Evolutionary conservation across 129 eudicot species (phyloP).

Genomic region (Cynara cardunculus): DNA sequence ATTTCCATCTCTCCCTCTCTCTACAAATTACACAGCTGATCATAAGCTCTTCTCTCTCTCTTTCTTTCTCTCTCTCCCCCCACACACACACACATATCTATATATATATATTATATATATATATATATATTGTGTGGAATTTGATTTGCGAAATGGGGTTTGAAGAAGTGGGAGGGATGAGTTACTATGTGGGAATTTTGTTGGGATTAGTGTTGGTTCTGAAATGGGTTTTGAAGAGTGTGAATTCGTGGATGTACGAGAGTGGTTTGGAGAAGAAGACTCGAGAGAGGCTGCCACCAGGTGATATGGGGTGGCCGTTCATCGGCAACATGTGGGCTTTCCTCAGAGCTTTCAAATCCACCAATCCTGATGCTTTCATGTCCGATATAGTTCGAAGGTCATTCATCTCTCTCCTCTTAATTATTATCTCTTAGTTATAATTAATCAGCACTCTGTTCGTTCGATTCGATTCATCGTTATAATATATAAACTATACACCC

Average conservation of each 20-base stretch:
- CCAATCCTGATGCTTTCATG: conserved; percentile 64
- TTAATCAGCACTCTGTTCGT: background rate
- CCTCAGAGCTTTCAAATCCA: conserved; percentile 80
- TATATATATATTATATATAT: background rate
- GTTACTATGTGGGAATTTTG: conserved; percentile 21
- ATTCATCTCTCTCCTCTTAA: background rate
- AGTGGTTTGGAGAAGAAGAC: conserved; percentile 39
- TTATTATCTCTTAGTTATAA: background rate
- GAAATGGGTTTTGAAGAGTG: conserved; percentile 38
- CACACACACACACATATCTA: background rate
- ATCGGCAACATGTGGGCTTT: conserved; percentile 84
- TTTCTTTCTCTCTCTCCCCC: background rate
- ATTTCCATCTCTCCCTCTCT: background rate
- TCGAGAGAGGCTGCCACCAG: conserved; percentile 58
- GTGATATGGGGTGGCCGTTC: conserved; percentile 76
- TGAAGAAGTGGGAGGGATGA: conserved; percentile 18
- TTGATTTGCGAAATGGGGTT: conserved; percentile 20
- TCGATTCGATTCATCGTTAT: background rate
- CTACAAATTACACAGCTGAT: conserved; percentile 1
- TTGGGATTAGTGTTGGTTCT: conserved; percentile 24
- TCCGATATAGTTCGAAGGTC: conserved; percentile 42
- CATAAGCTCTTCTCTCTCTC: conserved; percentile 2
- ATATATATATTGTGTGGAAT: background rate
- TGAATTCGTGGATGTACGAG: conserved; percentile 59
- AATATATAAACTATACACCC: background rate